Percentiles rank a stretch among this genome's conserved stretches.
Conservation (phyloP, 2,329 filamentous ascomycete species). For the Beauveria pseudobassiana region DNA sequence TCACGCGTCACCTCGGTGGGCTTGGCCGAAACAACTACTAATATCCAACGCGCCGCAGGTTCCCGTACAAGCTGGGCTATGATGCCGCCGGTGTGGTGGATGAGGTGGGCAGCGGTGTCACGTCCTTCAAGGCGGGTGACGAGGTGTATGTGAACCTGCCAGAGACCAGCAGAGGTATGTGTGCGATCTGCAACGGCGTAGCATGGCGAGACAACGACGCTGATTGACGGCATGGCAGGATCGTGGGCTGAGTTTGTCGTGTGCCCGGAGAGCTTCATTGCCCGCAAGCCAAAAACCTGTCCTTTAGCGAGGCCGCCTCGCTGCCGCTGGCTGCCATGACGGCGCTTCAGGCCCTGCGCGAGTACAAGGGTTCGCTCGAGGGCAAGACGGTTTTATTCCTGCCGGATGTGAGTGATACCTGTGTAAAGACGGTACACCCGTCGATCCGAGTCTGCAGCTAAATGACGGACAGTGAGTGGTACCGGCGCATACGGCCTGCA, state of each 20-base stretch:
- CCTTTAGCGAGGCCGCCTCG: slow-evolving; percentile 35
- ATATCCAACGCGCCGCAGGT: background rate
- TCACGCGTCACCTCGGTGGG: background rate
- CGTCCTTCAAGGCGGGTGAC: slow-evolving; percentile 1
- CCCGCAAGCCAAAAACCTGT: slow-evolving; percentile 32
- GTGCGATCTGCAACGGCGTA: background rate
- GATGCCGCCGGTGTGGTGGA: slow-evolving; percentile 7
- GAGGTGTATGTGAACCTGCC: slow-evolving; percentile 18
- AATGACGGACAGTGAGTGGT: slow-evolving; percentile 15
- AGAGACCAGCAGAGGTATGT: slow-evolving; percentile 16
- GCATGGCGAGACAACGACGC: background rate
- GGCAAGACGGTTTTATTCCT: slow-evolving; percentile 25
- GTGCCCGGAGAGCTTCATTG: slow-evolving; percentile 25
- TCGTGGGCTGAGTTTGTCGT: slow-evolving; percentile 30
- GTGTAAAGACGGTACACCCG: too few species aligned
- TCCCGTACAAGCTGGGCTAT: slow-evolving; percentile 7
- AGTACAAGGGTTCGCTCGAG: slow-evolving; percentile 30
- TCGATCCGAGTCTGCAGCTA: background rate
- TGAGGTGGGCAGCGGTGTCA: background rate
- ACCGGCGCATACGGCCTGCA: slow-evolving; percentile 26
- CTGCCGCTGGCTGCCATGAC: slow-evolving; percentile 36
- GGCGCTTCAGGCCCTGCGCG: slow-evolving; percentile 29
- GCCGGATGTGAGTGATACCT: slow-evolving; percentile 17
- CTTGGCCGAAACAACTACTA: too few species aligned
- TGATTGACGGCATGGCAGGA: slow-evolving; percentile 17